Conservation (phyloP, 257 asterid species). For the Hygrophila difformis region DNA sequence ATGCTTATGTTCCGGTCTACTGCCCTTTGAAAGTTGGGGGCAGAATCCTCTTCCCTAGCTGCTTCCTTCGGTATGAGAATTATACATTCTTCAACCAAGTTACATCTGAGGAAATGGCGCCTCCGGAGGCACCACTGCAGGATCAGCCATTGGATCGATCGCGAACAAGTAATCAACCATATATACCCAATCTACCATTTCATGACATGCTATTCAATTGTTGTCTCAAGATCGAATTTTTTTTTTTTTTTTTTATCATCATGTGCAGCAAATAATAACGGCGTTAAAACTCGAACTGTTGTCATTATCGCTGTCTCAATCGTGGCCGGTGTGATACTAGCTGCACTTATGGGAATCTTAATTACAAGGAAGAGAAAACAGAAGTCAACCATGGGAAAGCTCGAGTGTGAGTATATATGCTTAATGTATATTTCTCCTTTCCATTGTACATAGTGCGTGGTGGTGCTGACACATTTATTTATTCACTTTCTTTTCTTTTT, state of each 20-base stretch:
- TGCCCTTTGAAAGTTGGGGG: constrained; percentile 13
- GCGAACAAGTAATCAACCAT: constrained; percentile 6
- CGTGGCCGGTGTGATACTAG: neutral
- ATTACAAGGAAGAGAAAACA: neutral
- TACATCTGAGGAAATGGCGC: constrained; percentile 15
- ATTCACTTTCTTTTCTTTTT: neutral
- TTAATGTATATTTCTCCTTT: neutral
- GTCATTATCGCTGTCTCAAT: constrained; percentile 3
- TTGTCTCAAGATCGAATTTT: too few species aligned
- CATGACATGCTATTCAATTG: too few species aligned
- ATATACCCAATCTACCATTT: too few species aligned
- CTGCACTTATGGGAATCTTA: neutral
- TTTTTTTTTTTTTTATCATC: neutral
- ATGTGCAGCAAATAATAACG: too few species aligned
- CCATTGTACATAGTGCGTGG: neutral
- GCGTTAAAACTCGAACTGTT: constrained; percentile 3
- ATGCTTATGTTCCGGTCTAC: neutral
- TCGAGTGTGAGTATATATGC: neutral
- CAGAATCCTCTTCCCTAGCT: constrained; percentile 22
- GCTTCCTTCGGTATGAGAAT: constrained; percentile 21
- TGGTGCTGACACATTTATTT: neutral
- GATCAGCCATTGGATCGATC: neutral
- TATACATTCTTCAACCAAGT: constrained; percentile 13
- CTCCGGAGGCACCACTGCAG: neutral
- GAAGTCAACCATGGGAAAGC: neutral